Evolutionary conservation across 73 alveolate species (phyloP).

Genomic region (Effrenium voratum): DNA sequence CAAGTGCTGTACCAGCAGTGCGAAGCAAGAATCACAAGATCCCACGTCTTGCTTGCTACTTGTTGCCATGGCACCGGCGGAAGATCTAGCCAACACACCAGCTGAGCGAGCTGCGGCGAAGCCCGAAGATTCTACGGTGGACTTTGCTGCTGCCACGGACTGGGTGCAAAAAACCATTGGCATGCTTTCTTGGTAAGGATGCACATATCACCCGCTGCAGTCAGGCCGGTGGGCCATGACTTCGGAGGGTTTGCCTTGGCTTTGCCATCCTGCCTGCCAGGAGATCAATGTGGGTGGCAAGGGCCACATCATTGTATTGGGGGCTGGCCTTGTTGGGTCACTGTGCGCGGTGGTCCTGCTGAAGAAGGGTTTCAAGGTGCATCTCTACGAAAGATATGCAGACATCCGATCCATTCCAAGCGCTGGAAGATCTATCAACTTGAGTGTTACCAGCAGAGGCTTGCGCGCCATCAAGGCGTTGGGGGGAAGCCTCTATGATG

Average conservation of each 20-base stretch:
- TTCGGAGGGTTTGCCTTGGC: neutral
- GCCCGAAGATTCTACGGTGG: neutral
- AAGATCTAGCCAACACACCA: conserved; percentile 80
- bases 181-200: neutral
- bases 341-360: conserved; percentile 79
- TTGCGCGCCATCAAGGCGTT: conserved; percentile 81
- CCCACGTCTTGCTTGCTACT: no score
- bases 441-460: conserved; percentile 81
- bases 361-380: conserved; percentile 91
- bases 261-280: neutral
- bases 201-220: neutral
- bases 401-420: conserved; percentile 87
- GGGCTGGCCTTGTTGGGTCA: conserved; percentile 88
- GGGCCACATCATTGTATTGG: conserved; percentile 66
- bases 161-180: neutral
- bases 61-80: conserved; percentile 40
- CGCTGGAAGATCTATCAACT: conserved; percentile 75
- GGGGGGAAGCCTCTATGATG: conserved; percentile 75
- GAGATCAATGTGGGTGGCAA: conserved; percentile 53
- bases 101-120: conserved; percentile 79
- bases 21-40: no score
- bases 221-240: neutral
- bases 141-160: conserved; percentile 42
- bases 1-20: no score
- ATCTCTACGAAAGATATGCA: conserved; percentile 53